Evolutionary conservation across 495 filamentous ascomycete genomes (phyloP), one percentile per base, ranked within the genome.

Genomic region (Zalerion maritima): DNA sequence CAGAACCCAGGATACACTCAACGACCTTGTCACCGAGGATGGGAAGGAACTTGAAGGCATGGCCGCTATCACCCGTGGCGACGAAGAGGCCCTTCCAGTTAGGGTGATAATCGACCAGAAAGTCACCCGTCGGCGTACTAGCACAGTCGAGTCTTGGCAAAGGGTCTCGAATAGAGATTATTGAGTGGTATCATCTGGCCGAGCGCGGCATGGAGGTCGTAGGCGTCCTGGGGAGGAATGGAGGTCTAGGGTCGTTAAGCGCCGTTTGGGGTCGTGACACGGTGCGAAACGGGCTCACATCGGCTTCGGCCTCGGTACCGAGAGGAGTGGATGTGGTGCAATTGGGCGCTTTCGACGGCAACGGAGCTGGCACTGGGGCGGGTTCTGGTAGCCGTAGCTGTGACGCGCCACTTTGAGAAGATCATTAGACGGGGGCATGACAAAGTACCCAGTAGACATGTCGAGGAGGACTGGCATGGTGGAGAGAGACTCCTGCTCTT

Each of bases 41-140:
- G 2, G 85, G 85, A 49, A 92, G 52, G 49, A 93, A 93, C 48
- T 93, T 93, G 58, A 78, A 93, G 3, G 50, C 85, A 49, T 94
- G 86, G 2, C 85, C 85, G 42, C 75, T 81, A 9, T 80, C 85
- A 9, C 85, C 85, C 0, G 80, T 87, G 1, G 81, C 78, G 9
- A 94, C 44, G 50, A 93, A 85, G 12, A 93, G 55, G 8, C 69
- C 66, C 14, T 62, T 41, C 46, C 71, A 69, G 6, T 50, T 43
- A 0, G 83, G 83, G 37, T 89, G 80, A 37, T 79, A 81, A 31
- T 72, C 66, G 33, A 92, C 65, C 18, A 94, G 56, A 57, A 85
- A 94, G 48, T 92, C 78, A 4, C 71, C 81, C 10, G 65, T 71
- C 5, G 79, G 64, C 9, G 82, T 94, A 93, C 81, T 81, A 92